Base-by-base conservation (phyloP, 2,329 filamentous ascomycete species). In the Beauveria caledonica region DNA sequence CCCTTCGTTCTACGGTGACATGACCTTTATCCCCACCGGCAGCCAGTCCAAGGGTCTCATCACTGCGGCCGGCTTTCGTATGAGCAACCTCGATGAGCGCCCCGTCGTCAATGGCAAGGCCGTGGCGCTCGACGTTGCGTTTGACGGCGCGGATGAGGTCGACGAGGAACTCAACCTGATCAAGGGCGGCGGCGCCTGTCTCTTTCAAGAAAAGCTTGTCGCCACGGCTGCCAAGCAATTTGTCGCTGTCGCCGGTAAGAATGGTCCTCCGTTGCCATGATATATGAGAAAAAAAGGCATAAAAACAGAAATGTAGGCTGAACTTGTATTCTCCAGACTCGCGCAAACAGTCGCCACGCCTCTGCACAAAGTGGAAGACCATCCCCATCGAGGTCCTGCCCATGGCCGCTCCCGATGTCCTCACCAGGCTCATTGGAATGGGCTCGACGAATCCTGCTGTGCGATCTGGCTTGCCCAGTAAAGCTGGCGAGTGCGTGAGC, bases 191-290 rank as follows among this genome's bases (percentile, higher is more conserved):
- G 94, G 94, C 62, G 94, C 92, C n/a, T 99, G 94, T 75, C 77
- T 97, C 60, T 96, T 96, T 78, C 94, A 97, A 74, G 94, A 99
- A 77, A 99, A 99, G 79, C 80, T 99, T 40, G 92, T 99, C 5
- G 92, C 92, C 5, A 85, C 90, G 62, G 84, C 88, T 54, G 88
- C 91, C 3, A 89, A 86, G 74, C 89, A 90, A 71, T 96, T 97
- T 69, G 81, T 97, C 64, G 93, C 90, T 68, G 90, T 95, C 61
- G 91, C 90, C 60, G 88, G 87, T 90, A 74, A 68, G 81, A 74
- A 27, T 40, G 8, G 8, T 10, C 42, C 42, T 62, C 25, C 11
- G 9, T 27, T 48, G 48, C 39, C n/a, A 48, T 33, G 29, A 42
- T n/a, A 27, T 6, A 36, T 25, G 51, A 21, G 44, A 56, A 33